phyloP scores from a whole-genome alignment of 2,329 filamentous ascomycete genomes.

The Epichloe hybrida region DNA sequence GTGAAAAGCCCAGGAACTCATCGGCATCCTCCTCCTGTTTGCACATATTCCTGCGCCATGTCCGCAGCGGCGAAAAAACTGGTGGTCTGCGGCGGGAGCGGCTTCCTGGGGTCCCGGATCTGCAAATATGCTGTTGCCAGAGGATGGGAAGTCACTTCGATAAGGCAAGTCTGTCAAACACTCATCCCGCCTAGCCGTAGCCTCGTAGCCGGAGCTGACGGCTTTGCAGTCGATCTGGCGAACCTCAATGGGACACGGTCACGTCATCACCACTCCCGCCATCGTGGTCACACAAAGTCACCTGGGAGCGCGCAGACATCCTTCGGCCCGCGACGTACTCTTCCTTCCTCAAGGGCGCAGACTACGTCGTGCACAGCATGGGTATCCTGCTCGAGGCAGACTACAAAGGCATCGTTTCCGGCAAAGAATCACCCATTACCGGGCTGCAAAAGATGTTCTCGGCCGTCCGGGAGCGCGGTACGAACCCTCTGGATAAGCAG shows the following conservation, averaged over 20 bases:
- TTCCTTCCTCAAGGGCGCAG: conserved; percentile 58
- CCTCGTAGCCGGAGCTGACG: not conserved
- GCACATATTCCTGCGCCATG: conserved; percentile 23
- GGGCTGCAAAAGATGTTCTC: conserved; percentile 73
- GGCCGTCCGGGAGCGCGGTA: conserved; percentile 45
- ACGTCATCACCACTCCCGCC: conserved; percentile 59
- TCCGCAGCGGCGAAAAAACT: conserved; percentile 54
- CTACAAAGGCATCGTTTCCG: conserved; percentile 85
- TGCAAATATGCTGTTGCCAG: conserved; percentile 77
- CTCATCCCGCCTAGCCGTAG: not conserved
- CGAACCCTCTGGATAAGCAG: conserved; percentile 54
- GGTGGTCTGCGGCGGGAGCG: conserved; percentile 85
- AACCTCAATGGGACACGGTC: conserved; percentile 71
- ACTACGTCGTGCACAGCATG: conserved; percentile 87
- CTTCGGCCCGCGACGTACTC: conserved; percentile 71
- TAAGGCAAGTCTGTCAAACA: conserved; percentile 48
- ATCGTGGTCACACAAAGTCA: conserved; percentile 67
- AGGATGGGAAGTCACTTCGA: conserved; percentile 84
- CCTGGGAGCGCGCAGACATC: conserved; percentile 82
- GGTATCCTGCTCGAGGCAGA: conserved; percentile 93
- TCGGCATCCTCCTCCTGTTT: not conserved
- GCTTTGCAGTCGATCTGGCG: conserved; percentile 63
- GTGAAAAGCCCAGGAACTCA: not conserved
- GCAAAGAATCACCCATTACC: conserved; percentile 66
- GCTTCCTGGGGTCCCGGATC: conserved; percentile 79